Evolutionary conservation across 345 rosid species (phyloP).

Genomic region (Bruguiera gymnorhiza): DNA sequence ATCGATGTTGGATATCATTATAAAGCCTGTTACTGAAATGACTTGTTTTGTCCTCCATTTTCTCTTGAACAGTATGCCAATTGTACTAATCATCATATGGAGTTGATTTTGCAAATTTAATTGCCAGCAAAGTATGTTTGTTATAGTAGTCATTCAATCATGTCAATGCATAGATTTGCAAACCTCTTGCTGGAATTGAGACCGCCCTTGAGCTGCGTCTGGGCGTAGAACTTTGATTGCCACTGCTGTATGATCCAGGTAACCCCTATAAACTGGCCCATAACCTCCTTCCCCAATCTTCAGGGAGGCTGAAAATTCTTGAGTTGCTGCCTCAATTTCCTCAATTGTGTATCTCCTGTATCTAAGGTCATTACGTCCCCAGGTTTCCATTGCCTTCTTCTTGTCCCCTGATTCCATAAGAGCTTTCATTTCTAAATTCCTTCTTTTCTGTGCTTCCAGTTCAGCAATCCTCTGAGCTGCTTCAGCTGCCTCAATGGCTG

Average conservation of each 20-base stretch:
- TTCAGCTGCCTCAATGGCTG: constrained; percentile 35
- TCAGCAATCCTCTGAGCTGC: constrained; percentile 25
- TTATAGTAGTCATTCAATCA: neutral
- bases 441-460: constrained; percentile 31
- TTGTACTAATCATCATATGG: neutral
- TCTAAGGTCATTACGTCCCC: constrained; percentile 27
- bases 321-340: constrained; percentile 77
- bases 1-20: too few species aligned
- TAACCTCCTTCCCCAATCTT: constrained; percentile 98
- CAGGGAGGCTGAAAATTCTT: constrained; percentile 41
- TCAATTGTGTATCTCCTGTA: constrained; percentile 64
- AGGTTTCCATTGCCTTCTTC: constrained; percentile 19
- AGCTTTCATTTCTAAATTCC: constrained; percentile 22
- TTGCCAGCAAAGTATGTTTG: neutral
- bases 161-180: neutral
- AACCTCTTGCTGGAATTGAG: constrained; percentile 82
- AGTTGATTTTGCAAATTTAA: neutral
- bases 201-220: constrained; percentile 79
- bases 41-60: neutral
- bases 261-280: constrained; percentile 71
- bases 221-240: constrained; percentile 84
- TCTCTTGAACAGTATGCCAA: neutral
- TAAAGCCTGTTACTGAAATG: too few species aligned
- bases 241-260: constrained; percentile 67
- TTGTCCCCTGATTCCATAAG: constrained; percentile 24